Base-by-base conservation (phyloP, 768 basidiomycete genomes). In the Boletus rufocinnamomeus region DNA sequence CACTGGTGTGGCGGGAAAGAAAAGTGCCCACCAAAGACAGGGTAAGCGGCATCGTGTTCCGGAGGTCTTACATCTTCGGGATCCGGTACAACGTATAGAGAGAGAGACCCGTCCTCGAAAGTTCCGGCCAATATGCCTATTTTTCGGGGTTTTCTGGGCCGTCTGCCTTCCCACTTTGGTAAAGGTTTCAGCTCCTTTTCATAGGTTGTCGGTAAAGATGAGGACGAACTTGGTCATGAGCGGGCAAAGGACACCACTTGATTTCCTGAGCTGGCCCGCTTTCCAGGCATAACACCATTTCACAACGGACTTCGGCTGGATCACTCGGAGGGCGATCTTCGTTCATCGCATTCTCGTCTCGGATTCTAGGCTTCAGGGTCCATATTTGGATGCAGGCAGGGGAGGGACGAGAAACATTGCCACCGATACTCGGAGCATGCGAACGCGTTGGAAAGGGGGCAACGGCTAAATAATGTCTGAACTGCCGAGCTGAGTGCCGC, bases 161-260 rank as follows among this genome's bases (percentile, higher is more conserved):
- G 62, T 10, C 45, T 51, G 6, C 54, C 57, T 46, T 69, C 62
- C 57, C 60, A 67, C 63, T 76, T 41, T 50, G 16, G 52, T 16
- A 2, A 10, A 37, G 37, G 1, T 27, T 23, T 59, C 10, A 67
- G 59, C 2, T n/a, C 30, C 50, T 9, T 55, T 50, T 4, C 1
- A 44, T 7, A 4, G 1, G 7, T 19, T 19, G 7, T 10, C 4
- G 21, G 43, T 2, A 43, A 45, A 32, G 45, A 25, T 6, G 19
- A 46, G 56, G 58, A 74, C 79, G 57, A 49, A 81, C 79, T 16
- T 70, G 48, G 56, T 93, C 92, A 63, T 92, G 84, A 19, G 89
- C 85, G 1, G 95, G 94, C 30, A 94, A 70, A 4, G 96, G 96
- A 72, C 95, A 95, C 95, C 96, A 98, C 73, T 89, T 93, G 16